phyloP scores from a whole-genome alignment of 1,284 basidiomycete species.

The Sporisorium iseilematis-ciliati region DNA sequence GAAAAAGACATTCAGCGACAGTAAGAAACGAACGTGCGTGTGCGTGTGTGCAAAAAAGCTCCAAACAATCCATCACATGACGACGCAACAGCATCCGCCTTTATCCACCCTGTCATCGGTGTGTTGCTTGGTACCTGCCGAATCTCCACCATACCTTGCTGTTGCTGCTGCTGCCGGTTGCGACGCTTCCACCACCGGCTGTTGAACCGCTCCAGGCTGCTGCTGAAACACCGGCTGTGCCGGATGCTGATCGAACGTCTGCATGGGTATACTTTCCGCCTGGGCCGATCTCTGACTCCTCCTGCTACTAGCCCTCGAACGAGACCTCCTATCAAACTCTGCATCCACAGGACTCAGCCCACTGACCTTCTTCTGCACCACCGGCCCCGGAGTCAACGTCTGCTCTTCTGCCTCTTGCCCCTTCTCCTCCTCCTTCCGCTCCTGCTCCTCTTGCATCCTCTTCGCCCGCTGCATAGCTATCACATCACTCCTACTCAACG shows the following conservation, averaged over 20 bases:
- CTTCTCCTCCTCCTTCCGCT: slow-evolving; percentile 19
- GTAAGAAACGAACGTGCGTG: no score
- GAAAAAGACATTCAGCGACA: no score
- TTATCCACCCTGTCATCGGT: slow-evolving; percentile 25
- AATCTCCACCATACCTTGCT: neutral
- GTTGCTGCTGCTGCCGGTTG: slow-evolving; percentile 9
- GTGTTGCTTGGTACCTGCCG: neutral
- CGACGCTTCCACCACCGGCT: slow-evolving; percentile 5
- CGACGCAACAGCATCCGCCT: slow-evolving; percentile 43
- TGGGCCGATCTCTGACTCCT: slow-evolving; percentile 13
- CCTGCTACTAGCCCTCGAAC: slow-evolving; percentile 25
- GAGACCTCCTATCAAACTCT: slow-evolving; percentile 1
- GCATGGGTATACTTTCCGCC: slow-evolving; percentile 1
- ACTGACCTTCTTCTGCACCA: slow-evolving; percentile 3
- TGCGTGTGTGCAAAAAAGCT: no score
- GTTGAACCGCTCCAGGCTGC: neutral
- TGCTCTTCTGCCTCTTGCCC: slow-evolving; percentile 14
- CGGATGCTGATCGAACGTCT: neutral
- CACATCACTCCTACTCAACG: slow-evolving; percentile 48
- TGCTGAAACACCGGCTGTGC: neutral
- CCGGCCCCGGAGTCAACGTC: slow-evolving; percentile 6
- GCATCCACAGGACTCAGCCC: slow-evolving; percentile 22
- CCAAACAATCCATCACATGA: slow-evolving; percentile 33
- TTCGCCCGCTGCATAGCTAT: slow-evolving; percentile 21
- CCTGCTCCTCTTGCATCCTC: slow-evolving; percentile 23